Evolutionary conservation across 441 rosid species (phyloP).

Genomic region (Gossypium trilobum): DNA sequence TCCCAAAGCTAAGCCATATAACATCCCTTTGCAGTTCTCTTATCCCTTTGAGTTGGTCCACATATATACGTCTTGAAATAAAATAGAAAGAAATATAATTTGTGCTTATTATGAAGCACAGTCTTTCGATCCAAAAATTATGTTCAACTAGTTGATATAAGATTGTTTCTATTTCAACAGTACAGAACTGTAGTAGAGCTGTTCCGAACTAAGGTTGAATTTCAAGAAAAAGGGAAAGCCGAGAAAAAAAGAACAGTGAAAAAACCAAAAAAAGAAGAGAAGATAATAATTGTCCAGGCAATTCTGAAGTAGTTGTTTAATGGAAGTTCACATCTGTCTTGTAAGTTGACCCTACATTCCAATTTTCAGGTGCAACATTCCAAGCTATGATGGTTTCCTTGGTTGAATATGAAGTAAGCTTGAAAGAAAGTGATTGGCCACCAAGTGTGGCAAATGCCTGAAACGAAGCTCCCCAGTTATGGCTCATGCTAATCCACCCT

Average conservation of each 20-base stretch:
- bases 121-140: too few relatives aligned
- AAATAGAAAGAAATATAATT: too few relatives aligned
- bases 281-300: background rate
- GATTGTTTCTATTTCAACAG: too few relatives aligned
- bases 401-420: constrained; percentile 51
- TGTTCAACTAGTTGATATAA: too few relatives aligned
- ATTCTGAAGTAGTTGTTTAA: constrained; percentile 18
- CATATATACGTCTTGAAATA: background rate
- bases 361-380: constrained; percentile 60
- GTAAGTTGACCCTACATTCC: constrained; percentile 54
- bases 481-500: constrained; percentile 78
- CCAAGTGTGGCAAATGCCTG: constrained; percentile 66
- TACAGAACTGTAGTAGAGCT: too few relatives aligned
- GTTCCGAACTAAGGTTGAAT: background rate
- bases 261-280: background rate
- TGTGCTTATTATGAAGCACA: too few relatives aligned
- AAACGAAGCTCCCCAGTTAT: constrained; percentile 85
- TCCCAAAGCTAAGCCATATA: too few relatives aligned
- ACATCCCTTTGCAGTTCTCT: background rate
- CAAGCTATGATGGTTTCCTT: constrained; percentile 45
- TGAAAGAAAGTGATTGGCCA: constrained; percentile 78
- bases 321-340: constrained; percentile 46
- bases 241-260: background rate
- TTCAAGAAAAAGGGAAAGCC: background rate
- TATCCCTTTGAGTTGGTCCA: background rate